Conservation (phyloP, 768 basidiomycete genomes). For the Boletus reticuloceps region DNA sequence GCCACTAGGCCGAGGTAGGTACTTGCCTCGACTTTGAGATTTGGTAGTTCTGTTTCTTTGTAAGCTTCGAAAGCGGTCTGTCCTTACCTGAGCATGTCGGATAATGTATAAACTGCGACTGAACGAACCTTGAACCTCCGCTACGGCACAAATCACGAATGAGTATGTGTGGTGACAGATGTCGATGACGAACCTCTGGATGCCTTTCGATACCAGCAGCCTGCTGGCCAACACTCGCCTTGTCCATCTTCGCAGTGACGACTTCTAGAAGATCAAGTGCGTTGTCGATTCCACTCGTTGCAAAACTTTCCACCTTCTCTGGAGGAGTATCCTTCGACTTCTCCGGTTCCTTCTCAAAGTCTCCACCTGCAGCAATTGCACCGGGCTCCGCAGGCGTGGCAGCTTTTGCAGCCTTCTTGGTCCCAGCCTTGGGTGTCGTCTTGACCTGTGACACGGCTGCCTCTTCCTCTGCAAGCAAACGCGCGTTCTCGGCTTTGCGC, state of each 20-base stretch:
- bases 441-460: slow-evolving; percentile 57
- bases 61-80: slow-evolving; percentile 91
- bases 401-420: slow-evolving; percentile 55
- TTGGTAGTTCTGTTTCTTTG: slow-evolving; percentile 81
- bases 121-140: slow-evolving; percentile 78
- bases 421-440: slow-evolving; percentile 58
- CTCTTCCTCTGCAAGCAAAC: slow-evolving; percentile 88
- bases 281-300: slow-evolving; percentile 88
- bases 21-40: slow-evolving; percentile 67
- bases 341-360: slow-evolving; percentile 28
- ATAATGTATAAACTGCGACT: not conserved
- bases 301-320: slow-evolving; percentile 60
- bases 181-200: slow-evolving; percentile 70
- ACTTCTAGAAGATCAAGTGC: slow-evolving; percentile 86
- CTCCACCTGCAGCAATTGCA: slow-evolving; percentile 75
- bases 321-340: slow-evolving; percentile 27
- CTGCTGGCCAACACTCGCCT: slow-evolving; percentile 84
- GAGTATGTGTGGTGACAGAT: slow-evolving; percentile 5
- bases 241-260: slow-evolving; percentile 90
- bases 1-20: not conserved
- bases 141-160: slow-evolving; percentile 37
- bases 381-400: slow-evolving; percentile 74
- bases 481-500: slow-evolving; percentile 83
- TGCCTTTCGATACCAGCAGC: slow-evolving; percentile 86
- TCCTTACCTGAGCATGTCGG: slow-evolving; percentile 2